Conservation (phyloP, 768 basidiomycete species). For the Boletus vermiculosoides region DNA sequence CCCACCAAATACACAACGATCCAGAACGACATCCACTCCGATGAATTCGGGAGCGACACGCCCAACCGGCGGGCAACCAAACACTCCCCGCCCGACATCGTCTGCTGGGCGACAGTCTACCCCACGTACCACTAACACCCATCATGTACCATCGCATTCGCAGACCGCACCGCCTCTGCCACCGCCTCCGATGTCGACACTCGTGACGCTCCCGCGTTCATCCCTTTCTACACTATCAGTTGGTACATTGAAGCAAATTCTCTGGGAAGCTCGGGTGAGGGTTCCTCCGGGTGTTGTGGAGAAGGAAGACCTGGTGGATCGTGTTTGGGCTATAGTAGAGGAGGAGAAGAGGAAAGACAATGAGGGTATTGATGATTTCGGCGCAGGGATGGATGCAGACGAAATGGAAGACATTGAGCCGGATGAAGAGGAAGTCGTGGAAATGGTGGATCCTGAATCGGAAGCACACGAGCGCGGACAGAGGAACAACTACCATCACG, state of each 20-base stretch:
- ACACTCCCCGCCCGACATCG: conserved; percentile 19
- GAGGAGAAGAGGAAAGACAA: conserved; percentile 56
- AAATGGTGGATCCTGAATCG: conserved; percentile 18
- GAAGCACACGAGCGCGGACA: conserved; percentile 5
- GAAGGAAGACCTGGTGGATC: conserved; percentile 78
- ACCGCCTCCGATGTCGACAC: conserved; percentile 57
- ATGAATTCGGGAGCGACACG: conserved; percentile 12
- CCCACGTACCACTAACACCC: conserved; percentile 5
- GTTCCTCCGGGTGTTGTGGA: conserved; percentile 59
- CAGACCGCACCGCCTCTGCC: conserved; percentile 39
- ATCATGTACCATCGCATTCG: conserved; percentile 14
- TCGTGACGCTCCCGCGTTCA: conserved; percentile 60
- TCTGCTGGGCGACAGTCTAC: conserved; percentile 13
- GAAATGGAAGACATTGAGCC: conserved; percentile 29
- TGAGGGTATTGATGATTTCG: conserved; percentile 33
- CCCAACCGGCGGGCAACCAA: background rate
- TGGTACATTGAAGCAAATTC: conserved; percentile 68
- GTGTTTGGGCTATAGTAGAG: conserved; percentile 60
- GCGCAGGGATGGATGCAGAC: conserved; percentile 24
- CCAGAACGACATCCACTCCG: conserved; percentile 25
- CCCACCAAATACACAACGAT: conserved; percentile 11
- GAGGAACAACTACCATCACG: background rate
- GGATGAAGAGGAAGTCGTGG: conserved; percentile 35
- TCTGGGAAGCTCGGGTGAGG: conserved; percentile 79
- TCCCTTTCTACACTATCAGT: conserved; percentile 64